Base-by-base conservation (phyloP, 2,329 filamentous ascomycete species). In the Penicillium nordicum region DNA sequence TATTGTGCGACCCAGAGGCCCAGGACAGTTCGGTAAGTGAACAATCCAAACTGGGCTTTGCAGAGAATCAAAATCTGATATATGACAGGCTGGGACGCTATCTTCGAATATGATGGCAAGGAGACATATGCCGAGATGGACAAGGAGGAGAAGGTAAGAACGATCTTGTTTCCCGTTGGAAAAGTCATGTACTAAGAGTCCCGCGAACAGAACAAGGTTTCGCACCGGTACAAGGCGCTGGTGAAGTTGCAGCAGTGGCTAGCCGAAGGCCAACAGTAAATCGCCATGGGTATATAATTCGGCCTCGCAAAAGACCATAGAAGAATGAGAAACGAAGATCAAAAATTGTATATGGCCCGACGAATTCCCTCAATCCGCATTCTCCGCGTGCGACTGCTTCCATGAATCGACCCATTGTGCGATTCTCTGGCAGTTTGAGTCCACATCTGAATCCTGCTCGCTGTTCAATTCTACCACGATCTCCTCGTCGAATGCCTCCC, bases 101-200 rank as follows among this genome's bases (percentile, higher is more conserved):
- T 96, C 62, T 99, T 99, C 68, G 94, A 99, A 77, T 93, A 95
- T 65, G 83, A 95, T 62, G 92, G 92, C 41, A 80, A 90, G 76
- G 30, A 47, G n/a, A 99, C 94, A 78, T 88, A 96, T 72, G 94
- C 94, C 29, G 94, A 99, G 78, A 99, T 99, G 94, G 88, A 91
- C 50, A 92, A 86, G 61, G 79, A 89, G 74, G 90, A 90, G 79
- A 93, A 96, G 89, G 92, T 92, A 80, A 57, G 48, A 48, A 7
- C 18, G 47, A 42, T 42, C 14, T 30, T 36, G 40, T 36, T 34
- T 27, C 16, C 38, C 32, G 34, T 12, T 11, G 8, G 36, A 42
- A 21, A 50, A 37, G 36, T 8, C 30, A 52, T 47, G 29, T 29
- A 43, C 64, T 68, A 57, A 72, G 63, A 29, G 12, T 5, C 11